Base-by-base conservation (phyloP, 2,329 filamentous ascomycete species). In the Rhynchosporium secalis region DNA sequence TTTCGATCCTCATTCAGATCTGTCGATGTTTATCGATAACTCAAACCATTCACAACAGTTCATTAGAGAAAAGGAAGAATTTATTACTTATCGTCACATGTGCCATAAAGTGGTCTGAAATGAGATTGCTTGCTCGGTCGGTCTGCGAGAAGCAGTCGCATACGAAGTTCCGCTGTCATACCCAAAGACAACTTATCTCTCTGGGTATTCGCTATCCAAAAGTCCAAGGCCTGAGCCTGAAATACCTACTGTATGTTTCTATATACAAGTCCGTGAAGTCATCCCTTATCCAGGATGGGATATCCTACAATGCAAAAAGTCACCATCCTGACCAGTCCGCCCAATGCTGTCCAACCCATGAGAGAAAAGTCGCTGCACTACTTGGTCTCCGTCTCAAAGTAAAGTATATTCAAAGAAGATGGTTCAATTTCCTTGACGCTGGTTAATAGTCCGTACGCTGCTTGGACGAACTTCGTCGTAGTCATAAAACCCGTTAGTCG, bases 311-410 rank as follows among this genome's bases (percentile, higher is more conserved):
- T 61, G 49, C 51, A 61, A 56, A 61, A 36, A 46, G 1, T 43
- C 58, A 31, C 41, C 51, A 54, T 28, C 29, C 29, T 15, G 3
- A 33, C n/a, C 38, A 54, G 38, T 33, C 33, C 36, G 45, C 36
- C 43, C 7, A 52, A 52, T 56, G 33, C 49, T 52, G 52, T 43
- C 41, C 43, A 36, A 61, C 58, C 58, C 41, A 52, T 36, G 58
- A 61, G 47, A 61, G 40, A 41, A 38, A 56, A 61, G 20, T 38
- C 33, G 41, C 12, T 56, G 52, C 46, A 60, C 28, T 1, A 36
- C 9, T 6, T 38, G 33, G 5, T 47, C n/a, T 40, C 49, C 47
- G 49, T 47, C 49, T 55, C 36, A 54, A 60, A 47, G 5, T 57
- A 46, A 31, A 57, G 43, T 60, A 49, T 47, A 28, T 48, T 41